Base-by-base conservation (phyloP, 2,329 filamentous ascomycete species). In the Passalora sequoiae region DNA sequence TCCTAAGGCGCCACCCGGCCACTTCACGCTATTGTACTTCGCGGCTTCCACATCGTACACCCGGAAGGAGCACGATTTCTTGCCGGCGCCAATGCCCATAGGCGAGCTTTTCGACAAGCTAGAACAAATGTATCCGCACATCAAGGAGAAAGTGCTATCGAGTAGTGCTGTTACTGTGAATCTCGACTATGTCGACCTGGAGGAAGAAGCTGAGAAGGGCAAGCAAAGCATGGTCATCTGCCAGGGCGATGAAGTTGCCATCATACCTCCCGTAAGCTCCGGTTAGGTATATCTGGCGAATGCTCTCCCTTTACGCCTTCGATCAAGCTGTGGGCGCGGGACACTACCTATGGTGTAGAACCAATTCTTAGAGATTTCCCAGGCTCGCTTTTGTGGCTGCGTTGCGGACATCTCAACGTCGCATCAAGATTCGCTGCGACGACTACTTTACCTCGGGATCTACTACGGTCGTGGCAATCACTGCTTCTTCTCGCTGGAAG, bases 181-280 rank as follows among this genome's bases (percentile, higher is more conserved):
- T 55, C 68, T 91, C 41, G 77, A 86, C 46, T 94, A 94, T 67
- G 80, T 91, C 59, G 84, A 92, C 60, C 56, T 87, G 8, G 71
- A 75, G 8, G 69, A 72, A 4, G 71, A 71, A 22, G 65, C 65
- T 13, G 64, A 63, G 9, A 66, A 66, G 35, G 68, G 67, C 13
- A 59, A 58, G 12, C 59, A 61, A 6, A 68, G 68, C 12, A 54
- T 71, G 19, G 62, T 78, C 43, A 84, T 94, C 44, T 67, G 79
- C 39, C 78, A 79, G 50, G 85, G 83, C 20, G 87, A 94, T 60
- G 88, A 94, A 68, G 86, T 94, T 43, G 88, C 84, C 30, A 84
- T 94, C 25, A 91, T 94, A 44, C 87, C 88, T 24, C 87, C 88
- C 7, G 88, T 94, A 53, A 94, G 87, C 71, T 89, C 87, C 27